Percentiles rank a stretch among this genome's conserved stretches.
Evolutionary conservation across 2,329 filamentous ascomycete genomes (phyloP).

Genomic region (Sclerotinia nivalis): DNA sequence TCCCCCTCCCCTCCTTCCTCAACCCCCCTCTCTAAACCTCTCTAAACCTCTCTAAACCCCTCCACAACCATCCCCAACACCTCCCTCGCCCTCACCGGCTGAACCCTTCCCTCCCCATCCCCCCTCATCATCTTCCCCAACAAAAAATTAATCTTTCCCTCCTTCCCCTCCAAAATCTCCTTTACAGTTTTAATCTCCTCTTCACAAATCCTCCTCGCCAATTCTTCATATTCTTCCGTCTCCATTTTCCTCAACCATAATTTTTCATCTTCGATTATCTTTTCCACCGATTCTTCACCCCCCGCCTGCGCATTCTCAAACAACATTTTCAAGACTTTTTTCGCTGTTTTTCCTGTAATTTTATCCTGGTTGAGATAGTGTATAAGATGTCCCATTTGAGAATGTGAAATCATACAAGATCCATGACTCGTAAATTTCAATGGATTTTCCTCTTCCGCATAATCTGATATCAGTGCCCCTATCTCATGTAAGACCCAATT

Average conservation of each 20-base stretch:
- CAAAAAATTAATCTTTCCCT: constrained; percentile 67
- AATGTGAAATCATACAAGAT: constrained; percentile 32
- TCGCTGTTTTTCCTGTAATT: constrained; percentile 59
- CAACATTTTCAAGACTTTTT: constrained; percentile 56
- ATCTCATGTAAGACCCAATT: constrained; percentile 77
- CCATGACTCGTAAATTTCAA: constrained; percentile 34
- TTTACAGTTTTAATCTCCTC: constrained; percentile 52
- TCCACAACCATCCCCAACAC: constrained; percentile 44
- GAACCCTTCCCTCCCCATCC: constrained; percentile 61
- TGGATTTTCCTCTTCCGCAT: constrained; percentile 33
- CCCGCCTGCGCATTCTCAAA: constrained; percentile 48
- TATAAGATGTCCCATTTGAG: constrained; percentile 47
- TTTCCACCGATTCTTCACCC: constrained; percentile 45
- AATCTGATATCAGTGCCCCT: constrained; percentile 62
- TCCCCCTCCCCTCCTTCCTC: background rate
- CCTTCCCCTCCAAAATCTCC: constrained; percentile 60
- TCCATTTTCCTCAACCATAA: constrained; percentile 57
- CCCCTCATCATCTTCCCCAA: constrained; percentile 67
- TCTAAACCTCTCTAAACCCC: constrained; percentile 40
- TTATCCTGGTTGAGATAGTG: constrained; percentile 45
- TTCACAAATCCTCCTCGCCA: constrained; percentile 58
- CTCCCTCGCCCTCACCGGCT: constrained; percentile 58
- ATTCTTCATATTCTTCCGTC: constrained; percentile 53
- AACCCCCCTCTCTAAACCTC: constrained; percentile 47
- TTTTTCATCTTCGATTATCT: constrained; percentile 58